Conservation (phyloP, 441 rosid species). For the Gossypium gossypioides region DNA sequence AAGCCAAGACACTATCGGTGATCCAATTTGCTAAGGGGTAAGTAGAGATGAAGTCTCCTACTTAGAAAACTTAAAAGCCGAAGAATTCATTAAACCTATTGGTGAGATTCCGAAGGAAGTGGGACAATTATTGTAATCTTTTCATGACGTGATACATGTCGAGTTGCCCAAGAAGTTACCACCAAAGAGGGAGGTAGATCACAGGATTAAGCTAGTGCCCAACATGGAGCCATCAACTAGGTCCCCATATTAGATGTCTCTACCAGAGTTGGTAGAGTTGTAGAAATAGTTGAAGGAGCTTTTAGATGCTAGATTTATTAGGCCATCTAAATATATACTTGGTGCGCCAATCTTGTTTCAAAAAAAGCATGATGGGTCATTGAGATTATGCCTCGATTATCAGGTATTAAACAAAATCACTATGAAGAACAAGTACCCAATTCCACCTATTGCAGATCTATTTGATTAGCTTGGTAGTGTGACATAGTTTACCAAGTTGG, state of each 20-base stretch:
- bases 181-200: not conserved
- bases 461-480: not conserved
- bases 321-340: not conserved
- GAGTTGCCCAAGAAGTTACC: not conserved
- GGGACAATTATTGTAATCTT: not conserved
- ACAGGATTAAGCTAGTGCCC: not conserved
- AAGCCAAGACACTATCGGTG: not conserved
- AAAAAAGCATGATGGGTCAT: not conserved
- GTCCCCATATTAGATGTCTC: not conserved
- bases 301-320: not conserved
- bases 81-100: not conserved
- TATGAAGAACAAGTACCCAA: not conserved
- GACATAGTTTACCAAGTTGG: not conserved
- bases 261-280: not conserved
- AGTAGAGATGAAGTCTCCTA: not conserved
- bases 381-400: not conserved
- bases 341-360: not conserved
- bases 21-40: not conserved
- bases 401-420: not conserved
- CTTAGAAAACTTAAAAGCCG: not conserved
- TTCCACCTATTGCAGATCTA: not conserved
- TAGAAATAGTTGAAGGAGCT: not conserved
- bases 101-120: not conserved
- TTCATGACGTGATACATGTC: not conserved
- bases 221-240: not conserved